Evolutionary conservation across 108 stramenopile genomes (phyloP).

Genomic region (Nitzschia sp.): DNA sequence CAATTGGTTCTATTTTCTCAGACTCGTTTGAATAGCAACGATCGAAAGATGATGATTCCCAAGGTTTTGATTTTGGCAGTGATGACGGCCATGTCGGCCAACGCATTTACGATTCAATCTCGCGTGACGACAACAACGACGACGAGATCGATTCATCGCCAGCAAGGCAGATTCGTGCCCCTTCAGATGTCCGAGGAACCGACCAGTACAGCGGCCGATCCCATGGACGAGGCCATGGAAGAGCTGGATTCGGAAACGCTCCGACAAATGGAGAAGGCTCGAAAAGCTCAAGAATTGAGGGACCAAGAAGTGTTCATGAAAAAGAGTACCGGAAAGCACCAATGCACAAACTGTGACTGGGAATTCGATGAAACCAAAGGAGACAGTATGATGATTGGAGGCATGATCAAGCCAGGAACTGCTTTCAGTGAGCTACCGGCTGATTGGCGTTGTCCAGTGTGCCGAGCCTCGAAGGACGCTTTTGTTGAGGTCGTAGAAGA

Average conservation of each 20-base stretch:
- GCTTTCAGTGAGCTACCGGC: conserved; percentile 78
- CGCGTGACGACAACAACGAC: neutral
- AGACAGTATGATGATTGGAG: conserved; percentile 81
- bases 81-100: neutral
- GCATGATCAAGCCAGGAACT: conserved; percentile 85
- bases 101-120: neutral
- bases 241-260: conserved; percentile 52
- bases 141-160: neutral
- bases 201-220: conserved; percentile 1
- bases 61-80: neutral
- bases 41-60: neutral
- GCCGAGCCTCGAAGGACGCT: conserved; percentile 85
- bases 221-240: conserved; percentile 43
- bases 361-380: conserved; percentile 85
- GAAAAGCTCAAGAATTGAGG: conserved; percentile 73
- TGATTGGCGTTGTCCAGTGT: conserved; percentile 92
- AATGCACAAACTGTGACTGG: conserved; percentile 89
- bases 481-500: conserved; percentile 88
- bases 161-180: neutral
- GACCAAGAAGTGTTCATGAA: conserved; percentile 93
- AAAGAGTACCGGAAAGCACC: conserved; percentile 76
- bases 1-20: too few relatives aligned
- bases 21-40: neutral
- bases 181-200: conserved; percentile 8
- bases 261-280: conserved; percentile 56